Conservation (phyloP, 2,329 filamentous ascomycete species). For the Verticillium dahliae region DNA sequence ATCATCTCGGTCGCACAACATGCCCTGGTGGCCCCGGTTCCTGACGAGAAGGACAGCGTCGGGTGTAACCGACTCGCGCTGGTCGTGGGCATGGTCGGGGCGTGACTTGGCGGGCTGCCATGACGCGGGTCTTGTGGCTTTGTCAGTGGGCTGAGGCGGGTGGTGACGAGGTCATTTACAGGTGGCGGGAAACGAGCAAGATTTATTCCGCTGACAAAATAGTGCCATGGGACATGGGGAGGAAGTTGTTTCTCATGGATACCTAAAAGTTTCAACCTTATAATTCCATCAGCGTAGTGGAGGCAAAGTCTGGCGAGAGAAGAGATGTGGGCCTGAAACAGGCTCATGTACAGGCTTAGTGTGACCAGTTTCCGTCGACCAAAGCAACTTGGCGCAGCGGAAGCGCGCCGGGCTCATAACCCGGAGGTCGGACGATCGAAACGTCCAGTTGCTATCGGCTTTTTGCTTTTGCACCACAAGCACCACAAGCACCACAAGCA, state of each 20-base stretch:
- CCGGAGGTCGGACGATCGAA: conserved; percentile 4
- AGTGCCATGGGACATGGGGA: too few species aligned
- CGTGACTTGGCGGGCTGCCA: not conserved
- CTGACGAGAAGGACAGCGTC: not conserved
- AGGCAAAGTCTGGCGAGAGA: not conserved
- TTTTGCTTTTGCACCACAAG: not conserved
- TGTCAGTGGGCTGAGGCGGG: not conserved
- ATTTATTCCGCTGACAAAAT: too few species aligned
- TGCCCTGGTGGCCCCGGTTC: not conserved
- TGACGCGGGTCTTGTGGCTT: not conserved
- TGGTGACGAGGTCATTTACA: not conserved
- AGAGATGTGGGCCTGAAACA: not conserved
- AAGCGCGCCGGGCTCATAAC: conserved; percentile 5
- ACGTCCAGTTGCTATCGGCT: conserved; percentile 1
- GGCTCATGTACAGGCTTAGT: too few species aligned
- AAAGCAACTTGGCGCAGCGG: conserved; percentile 4
- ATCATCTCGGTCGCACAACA: not conserved
- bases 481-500: not conserved
- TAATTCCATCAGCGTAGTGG: too few species aligned
- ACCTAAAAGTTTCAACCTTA: too few species aligned
- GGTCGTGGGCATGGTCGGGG: not conserved
- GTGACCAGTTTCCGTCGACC: not conserved
- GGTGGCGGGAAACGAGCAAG: too few species aligned
- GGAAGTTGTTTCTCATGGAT: too few species aligned
- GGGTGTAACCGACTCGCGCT: not conserved